Evolutionary conservation across 1,284 basidiomycete species (phyloP).

Genomic region (Trichosporon ovoides): DNA sequence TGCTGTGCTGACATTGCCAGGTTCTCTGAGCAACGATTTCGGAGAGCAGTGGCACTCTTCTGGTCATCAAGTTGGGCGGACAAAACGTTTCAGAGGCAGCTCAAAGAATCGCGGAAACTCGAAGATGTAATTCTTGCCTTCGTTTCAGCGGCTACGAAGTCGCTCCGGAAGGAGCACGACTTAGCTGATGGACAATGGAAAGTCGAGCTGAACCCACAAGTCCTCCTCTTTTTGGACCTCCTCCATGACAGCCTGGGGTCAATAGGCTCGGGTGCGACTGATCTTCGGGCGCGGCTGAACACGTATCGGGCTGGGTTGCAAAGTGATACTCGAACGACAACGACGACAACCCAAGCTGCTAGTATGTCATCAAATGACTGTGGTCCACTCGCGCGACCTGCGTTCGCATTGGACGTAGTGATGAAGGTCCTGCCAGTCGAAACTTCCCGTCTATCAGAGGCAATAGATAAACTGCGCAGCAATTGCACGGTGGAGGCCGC

Average conservation of each 20-base stretch:
- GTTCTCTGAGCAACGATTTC: constrained; percentile 78
- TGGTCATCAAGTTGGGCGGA: constrained; percentile 76
- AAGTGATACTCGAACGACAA: not conserved
- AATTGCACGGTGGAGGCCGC: constrained; percentile 59
- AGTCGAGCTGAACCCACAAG: constrained; percentile 81
- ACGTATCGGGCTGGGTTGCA: constrained; percentile 16
- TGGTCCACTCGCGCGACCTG: not conserved
- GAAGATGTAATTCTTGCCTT: constrained; percentile 96
- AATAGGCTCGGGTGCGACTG: constrained; percentile 71
- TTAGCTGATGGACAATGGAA: constrained; percentile 84
- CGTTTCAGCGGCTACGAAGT: constrained; percentile 77
- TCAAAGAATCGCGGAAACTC: constrained; percentile 94
- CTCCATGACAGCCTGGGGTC: constrained; percentile 70
- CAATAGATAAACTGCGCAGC: constrained; percentile 18
- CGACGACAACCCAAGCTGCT: not conserved
- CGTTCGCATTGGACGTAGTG: not conserved
- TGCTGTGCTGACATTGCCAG: constrained; percentile 48
- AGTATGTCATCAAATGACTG: not conserved
- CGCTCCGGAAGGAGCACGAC: constrained; percentile 68
- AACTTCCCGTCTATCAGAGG: constrained; percentile 13
- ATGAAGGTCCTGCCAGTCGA: not conserved
- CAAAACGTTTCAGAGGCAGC: constrained; percentile 73
- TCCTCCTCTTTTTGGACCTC: constrained; percentile 78
- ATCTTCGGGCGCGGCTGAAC: constrained; percentile 54
- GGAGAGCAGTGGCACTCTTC: constrained; percentile 82